Evolutionary conservation across 495 filamentous ascomycete genomes (phyloP).

Genomic region (Sordaria brevicollis): DNA sequence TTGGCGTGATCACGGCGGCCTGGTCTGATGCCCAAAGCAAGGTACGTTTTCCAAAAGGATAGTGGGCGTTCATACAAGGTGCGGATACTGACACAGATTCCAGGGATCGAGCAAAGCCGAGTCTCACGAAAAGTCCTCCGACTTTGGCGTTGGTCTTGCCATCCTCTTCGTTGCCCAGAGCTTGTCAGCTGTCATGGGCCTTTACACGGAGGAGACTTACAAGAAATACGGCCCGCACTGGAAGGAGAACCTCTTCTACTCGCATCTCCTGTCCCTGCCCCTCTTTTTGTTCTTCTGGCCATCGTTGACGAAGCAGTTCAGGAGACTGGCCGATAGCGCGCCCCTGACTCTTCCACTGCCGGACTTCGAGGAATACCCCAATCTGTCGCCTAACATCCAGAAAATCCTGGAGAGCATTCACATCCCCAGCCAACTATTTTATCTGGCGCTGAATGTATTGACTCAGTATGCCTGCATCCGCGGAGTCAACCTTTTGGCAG

Average conservation of each 20-base stretch:
- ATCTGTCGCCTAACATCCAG: slow-evolving; percentile 17
- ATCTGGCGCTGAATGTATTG: slow-evolving; percentile 66
- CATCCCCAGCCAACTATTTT: slow-evolving; percentile 62
- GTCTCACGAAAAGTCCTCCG: slow-evolving; percentile 11
- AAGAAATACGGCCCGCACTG: slow-evolving; percentile 76
- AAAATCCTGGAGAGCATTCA: slow-evolving; percentile 26
- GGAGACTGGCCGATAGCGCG: slow-evolving; percentile 37
- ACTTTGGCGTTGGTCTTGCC: slow-evolving; percentile 64
- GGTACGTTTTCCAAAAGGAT: slow-evolving; percentile 32
- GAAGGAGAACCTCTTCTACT: slow-evolving; percentile 95
- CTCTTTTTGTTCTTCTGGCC: slow-evolving; percentile 48
- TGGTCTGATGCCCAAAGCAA: slow-evolving; percentile 80
- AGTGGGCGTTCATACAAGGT: background rate
- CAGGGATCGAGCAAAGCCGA: slow-evolving; percentile 21
- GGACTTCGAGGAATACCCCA: slow-evolving; percentile 16
- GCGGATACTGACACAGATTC: slow-evolving; percentile 4
- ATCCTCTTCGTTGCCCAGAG: slow-evolving; percentile 85
- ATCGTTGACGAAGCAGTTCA: slow-evolving; percentile 40
- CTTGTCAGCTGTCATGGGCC: slow-evolving; percentile 85
- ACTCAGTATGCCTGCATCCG: slow-evolving; percentile 94
- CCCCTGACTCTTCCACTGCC: slow-evolving; percentile 33
- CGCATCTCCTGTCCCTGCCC: slow-evolving; percentile 68
- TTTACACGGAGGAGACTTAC: slow-evolving; percentile 89
- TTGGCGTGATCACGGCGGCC: slow-evolving; percentile 77
- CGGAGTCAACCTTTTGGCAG: slow-evolving; percentile 83